Evolutionary conservation across 306 rosid genomes (phyloP).

Genomic region (Quercus variabilis): DNA sequence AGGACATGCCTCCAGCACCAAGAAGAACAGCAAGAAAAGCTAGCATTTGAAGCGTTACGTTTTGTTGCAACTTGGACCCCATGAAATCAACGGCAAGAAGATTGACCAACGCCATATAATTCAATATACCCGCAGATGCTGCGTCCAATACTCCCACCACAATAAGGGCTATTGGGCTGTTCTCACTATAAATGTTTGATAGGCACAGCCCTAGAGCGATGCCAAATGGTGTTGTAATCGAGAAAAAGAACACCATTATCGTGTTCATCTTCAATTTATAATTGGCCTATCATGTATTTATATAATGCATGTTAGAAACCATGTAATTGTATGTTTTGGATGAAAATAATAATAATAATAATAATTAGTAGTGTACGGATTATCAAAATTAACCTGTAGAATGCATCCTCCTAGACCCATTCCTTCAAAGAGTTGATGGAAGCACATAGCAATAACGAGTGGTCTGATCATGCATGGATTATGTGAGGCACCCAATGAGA

Average conservation of each 20-base stretch:
- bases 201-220: constrained; percentile 55
- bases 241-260: constrained; percentile 56
- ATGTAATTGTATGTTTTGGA: too few species aligned
- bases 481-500: constrained; percentile 67
- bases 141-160: constrained; percentile 66
- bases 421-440: constrained; percentile 78
- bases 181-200: constrained; percentile 45
- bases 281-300: constrained; percentile 35
- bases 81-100: constrained; percentile 54
- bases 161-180: constrained; percentile 48
- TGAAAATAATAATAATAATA: too few species aligned
- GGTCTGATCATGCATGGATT: constrained; percentile 69
- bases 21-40: constrained; percentile 48
- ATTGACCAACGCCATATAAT: constrained; percentile 68
- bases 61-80: constrained; percentile 52
- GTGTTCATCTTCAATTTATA: constrained; percentile 42
- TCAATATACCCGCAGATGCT: constrained; percentile 58
- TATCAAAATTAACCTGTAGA: constrained; percentile 43
- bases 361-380: too few species aligned
- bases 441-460: constrained; percentile 67
- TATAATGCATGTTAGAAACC: too few species aligned
- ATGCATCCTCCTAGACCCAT: constrained; percentile 75
- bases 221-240: constrained; percentile 64
- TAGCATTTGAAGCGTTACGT: constrained; percentile 39
- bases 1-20: constrained; percentile 65